Conservation (phyloP, 108 stramenopile genomes). For the Skeletonema menzelii region DNA sequence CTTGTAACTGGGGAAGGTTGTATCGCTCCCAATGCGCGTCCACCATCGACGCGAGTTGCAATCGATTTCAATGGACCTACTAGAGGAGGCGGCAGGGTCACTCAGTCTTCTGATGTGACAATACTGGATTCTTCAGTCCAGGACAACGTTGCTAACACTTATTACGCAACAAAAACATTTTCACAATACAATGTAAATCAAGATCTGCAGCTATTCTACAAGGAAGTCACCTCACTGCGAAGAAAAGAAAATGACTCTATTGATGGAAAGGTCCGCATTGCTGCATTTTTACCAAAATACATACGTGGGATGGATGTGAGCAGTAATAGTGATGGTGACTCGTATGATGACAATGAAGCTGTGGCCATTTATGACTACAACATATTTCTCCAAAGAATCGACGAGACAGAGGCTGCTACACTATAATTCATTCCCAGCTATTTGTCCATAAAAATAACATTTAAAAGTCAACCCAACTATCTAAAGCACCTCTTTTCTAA, state of each 20-base stretch:
- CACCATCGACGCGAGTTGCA: slow-evolving; percentile 5
- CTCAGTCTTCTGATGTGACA: slow-evolving; percentile 24
- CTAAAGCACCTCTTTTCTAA: slow-evolving; percentile 8
- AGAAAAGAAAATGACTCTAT: slow-evolving; percentile 6
- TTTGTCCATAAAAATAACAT: not conserved
- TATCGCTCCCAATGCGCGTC: slow-evolving; percentile 24
- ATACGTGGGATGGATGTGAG: slow-evolving; percentile 8
- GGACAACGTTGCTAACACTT: not conserved
- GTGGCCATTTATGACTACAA: slow-evolving; percentile 27
- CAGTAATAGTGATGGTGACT: not conserved
- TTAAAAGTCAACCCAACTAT: not conserved
- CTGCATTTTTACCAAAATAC: slow-evolving; percentile 28
- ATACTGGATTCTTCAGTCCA: not conserved
- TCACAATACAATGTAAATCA: slow-evolving; percentile 25
- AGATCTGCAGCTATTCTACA: slow-evolving; percentile 24
- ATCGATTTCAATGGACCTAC: slow-evolving; percentile 43
- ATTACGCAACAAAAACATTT: not conserved
- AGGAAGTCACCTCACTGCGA: slow-evolving; percentile 10
- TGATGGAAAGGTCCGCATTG: slow-evolving; percentile 12
- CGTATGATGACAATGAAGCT: slow-evolving; percentile 18
- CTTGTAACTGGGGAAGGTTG: slow-evolving; percentile 46
- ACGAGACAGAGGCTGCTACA: slow-evolving; percentile 13
- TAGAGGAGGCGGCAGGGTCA: slow-evolving; percentile 12
- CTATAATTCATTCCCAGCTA: not conserved
- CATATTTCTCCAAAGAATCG: not conserved